These are phyloP conservation scores for Ambrosia hybrid DNA, from an alignment of 140 eudicot genomes.

Conservation along the genomic window DNA sequence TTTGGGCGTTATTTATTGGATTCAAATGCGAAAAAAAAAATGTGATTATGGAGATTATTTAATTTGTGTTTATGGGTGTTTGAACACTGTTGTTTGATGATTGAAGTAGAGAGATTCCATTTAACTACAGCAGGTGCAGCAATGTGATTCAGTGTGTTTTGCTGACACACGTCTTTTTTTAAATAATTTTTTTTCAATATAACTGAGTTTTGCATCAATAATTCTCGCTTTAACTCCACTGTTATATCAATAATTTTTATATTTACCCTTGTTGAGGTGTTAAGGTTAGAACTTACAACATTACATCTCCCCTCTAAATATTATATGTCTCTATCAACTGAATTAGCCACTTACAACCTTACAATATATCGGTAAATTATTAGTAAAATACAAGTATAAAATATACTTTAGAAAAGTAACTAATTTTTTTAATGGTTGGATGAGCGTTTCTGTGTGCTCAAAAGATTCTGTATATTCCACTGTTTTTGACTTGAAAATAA, in stretches of 20 bases:
- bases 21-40: slow-evolving; percentile 21
- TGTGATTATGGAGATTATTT: slow-evolving; percentile 14
- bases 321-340: too few relatives aligned
- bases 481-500: neutral
- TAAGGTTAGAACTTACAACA: too few relatives aligned
- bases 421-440: too few relatives aligned
- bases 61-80: slow-evolving; percentile 33
- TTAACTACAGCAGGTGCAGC: slow-evolving; percentile 39
- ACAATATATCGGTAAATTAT: too few relatives aligned
- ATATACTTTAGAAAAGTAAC: too few relatives aligned
- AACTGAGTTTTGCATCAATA: too few relatives aligned
- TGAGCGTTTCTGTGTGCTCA: neutral
- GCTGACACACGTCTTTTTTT: slow-evolving; percentile 36
- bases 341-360: too few relatives aligned
- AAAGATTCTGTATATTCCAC: neutral
- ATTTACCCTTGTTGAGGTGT: too few relatives aligned
- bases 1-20: slow-evolving; percentile 7
- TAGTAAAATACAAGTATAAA: too few relatives aligned
- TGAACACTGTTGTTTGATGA: slow-evolving; percentile 27
- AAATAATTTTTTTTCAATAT: neutral
- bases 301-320: too few relatives aligned
- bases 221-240: too few relatives aligned
- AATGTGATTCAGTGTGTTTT: slow-evolving; percentile 48
- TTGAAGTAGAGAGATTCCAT: slow-evolving; percentile 45
- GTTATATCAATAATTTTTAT: too few relatives aligned